Evolutionary conservation across 1,284 basidiomycete genomes (phyloP).

Genomic region (Coriolopsis trogii): DNA sequence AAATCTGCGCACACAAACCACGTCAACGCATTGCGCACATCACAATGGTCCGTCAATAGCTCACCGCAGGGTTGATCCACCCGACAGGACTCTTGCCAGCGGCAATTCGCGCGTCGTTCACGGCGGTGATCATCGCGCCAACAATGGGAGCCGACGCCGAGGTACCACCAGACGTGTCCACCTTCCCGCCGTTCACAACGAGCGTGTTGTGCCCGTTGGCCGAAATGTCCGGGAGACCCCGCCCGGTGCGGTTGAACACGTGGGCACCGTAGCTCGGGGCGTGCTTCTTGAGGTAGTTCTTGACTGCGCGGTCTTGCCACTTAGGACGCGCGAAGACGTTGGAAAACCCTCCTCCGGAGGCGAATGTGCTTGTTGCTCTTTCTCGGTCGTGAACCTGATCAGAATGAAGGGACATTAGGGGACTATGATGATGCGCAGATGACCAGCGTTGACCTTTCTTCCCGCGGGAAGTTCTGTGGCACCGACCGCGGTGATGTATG

Average conservation of each 20-base stretch:
- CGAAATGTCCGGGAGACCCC: conserved; percentile 18
- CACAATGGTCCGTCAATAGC: conserved; percentile 5
- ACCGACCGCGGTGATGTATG: conserved; percentile 23
- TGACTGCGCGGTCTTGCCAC: conserved; percentile 18
- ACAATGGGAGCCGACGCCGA: conserved; percentile 29
- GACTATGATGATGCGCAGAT: too few relatives aligned
- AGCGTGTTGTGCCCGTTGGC: conserved; percentile 40
- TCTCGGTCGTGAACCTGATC: conserved; percentile 11
- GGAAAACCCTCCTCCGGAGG: conserved; percentile 22
- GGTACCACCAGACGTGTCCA: conserved; percentile 15
- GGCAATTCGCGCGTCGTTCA: conserved; percentile 60
- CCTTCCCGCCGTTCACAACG: conserved; percentile 33
- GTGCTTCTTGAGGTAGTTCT: conserved; percentile 10
- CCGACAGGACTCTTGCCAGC: conserved; percentile 48
- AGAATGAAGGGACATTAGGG: too few relatives aligned
- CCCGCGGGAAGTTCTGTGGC: conserved; percentile 14
- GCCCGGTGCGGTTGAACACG: conserved; percentile 17
- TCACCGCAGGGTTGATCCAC: conserved; percentile 53
- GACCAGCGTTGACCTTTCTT: conserved; percentile 11
- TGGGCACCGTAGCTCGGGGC: conserved; percentile 7
- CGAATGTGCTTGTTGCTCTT: conserved; percentile 14
- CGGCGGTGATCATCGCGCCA: conserved; percentile 54
- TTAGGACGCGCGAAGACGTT: conserved; percentile 17
- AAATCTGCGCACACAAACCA: conserved; percentile 34
- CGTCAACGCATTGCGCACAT: conserved; percentile 28